Conservation (phyloP, 2,329 filamentous ascomycete species). For the Sclerotinia nivalis region DNA sequence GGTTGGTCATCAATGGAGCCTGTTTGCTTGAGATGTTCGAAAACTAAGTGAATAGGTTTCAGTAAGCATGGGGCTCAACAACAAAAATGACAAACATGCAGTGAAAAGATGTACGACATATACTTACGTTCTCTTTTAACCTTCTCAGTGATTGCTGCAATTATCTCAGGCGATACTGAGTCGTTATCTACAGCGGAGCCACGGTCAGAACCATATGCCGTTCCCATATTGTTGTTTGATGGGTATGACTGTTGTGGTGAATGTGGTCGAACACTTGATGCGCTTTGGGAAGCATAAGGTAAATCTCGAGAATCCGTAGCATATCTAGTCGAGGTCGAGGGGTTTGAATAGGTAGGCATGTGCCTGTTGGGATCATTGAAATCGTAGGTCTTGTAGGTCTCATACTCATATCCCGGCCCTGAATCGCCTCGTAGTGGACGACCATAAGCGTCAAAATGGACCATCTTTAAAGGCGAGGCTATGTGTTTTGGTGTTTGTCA, state of each 20-base stretch:
- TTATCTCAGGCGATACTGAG: conserved; percentile 58
- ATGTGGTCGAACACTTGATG: conserved; percentile 29
- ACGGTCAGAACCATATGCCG: conserved; percentile 29
- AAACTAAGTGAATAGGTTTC: conserved; percentile 30
- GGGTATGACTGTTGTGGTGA: conserved; percentile 25
- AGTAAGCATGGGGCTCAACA: conserved; percentile 27
- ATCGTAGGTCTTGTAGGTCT: conserved; percentile 26
- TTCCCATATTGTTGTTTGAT: conserved; percentile 32
- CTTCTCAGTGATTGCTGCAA: conserved; percentile 60
- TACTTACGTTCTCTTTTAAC: conserved; percentile 55
- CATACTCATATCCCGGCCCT: conserved; percentile 16
- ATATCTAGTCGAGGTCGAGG: conserved; percentile 28
- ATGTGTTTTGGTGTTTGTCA: conserved; percentile 27
- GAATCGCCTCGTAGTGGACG: conserved; percentile 30
- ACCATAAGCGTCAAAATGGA: conserved; percentile 36
- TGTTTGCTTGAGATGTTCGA: conserved; percentile 43
- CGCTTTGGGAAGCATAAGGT: conserved; percentile 27
- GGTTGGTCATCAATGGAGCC: conserved; percentile 37
- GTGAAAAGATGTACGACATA: conserved; percentile 39
- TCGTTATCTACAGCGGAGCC: conserved; percentile 34
- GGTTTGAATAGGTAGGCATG: conserved; percentile 29
- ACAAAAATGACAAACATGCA: conserved; percentile 29
- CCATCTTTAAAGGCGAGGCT: conserved; percentile 34
- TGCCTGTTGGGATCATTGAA: conserved; percentile 27
- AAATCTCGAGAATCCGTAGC: conserved; percentile 34